phyloP scores from a whole-genome alignment of 78 protist genomes.

The Acrasis kona region DNA sequence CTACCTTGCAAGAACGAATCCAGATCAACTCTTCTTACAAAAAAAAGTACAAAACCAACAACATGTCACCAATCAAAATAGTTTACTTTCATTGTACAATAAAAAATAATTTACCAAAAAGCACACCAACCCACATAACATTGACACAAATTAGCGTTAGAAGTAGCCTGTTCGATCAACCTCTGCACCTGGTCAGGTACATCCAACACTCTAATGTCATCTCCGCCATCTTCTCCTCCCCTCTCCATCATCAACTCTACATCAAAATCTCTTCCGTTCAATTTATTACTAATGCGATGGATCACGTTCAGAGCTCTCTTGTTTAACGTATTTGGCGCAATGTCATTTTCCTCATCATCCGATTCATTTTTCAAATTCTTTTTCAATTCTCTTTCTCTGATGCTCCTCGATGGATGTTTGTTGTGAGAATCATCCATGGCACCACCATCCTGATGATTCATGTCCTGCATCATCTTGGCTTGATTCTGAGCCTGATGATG shows the following conservation, averaged over 20 bases:
- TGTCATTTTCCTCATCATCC: background rate
- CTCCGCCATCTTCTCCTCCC: background rate
- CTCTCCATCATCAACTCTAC: no score
- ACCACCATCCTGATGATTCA: background rate
- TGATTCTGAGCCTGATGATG: background rate
- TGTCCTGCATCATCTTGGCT: background rate
- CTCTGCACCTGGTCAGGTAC: constrained; percentile 72
- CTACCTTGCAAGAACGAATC: no score
- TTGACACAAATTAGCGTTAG: constrained; percentile 91
- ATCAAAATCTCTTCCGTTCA: constrained; percentile 78
- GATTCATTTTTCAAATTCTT: background rate
- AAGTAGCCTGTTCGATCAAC: constrained; percentile 85
- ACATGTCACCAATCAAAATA: no score
- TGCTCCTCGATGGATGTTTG: background rate
- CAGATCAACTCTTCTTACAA: no score
- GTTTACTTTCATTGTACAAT: no score
- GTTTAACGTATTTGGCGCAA: background rate
- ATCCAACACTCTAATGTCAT: constrained; percentile 5
- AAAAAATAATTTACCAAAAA: constrained; percentile 55
- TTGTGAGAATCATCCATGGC: background rate
- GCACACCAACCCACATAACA: constrained; percentile 97
- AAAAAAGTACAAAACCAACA: no score
- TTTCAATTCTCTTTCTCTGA: background rate
- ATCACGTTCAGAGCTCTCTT: constrained; percentile 71
- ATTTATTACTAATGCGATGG: constrained; percentile 80